Percentiles rank a stretch among this genome's conserved stretches.
phyloP scores from a whole-genome alignment of 257 asterid genomes.

The Solanum chaucha region DNA sequence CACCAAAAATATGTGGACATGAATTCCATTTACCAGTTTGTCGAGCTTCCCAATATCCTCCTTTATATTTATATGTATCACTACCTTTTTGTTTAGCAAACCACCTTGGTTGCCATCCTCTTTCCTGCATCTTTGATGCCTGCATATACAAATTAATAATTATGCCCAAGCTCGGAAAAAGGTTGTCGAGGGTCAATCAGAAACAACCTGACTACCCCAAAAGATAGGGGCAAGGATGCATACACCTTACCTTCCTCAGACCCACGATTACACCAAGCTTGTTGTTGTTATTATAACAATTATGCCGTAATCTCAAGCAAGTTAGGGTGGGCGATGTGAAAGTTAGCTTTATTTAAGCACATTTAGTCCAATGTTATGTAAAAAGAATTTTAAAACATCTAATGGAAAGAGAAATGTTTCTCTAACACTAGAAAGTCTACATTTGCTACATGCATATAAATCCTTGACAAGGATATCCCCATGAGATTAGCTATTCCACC shows the following conservation, averaged over 20 bases:
- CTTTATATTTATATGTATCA: slow-evolving; percentile 11
- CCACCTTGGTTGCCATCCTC: slow-evolving; percentile 23
- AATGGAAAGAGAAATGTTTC: background rate
- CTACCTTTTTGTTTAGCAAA: slow-evolving; percentile 8
- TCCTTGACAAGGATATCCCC: too few species aligned
- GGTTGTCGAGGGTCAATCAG: background rate
- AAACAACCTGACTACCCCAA: background rate
- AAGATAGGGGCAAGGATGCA: background rate
- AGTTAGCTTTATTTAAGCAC: background rate
- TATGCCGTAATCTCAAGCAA: background rate
- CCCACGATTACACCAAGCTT: background rate
- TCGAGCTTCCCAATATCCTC: slow-evolving; percentile 23
- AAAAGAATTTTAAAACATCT: background rate
- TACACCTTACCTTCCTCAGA: background rate
- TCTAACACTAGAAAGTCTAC: background rate
- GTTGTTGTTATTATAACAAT: background rate
- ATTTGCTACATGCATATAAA: background rate
- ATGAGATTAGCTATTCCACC: background rate
- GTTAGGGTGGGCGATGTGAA: background rate
- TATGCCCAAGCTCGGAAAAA: background rate
- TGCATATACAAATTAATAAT: background rate
- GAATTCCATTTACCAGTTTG: slow-evolving; percentile 8
- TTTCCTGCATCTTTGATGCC: slow-evolving; percentile 18
- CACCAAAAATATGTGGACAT: slow-evolving; percentile 19
- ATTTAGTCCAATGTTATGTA: background rate